Conservation (phyloP, 192 early-diverging fungal genomes). For the Hyaloraphidium curvatum region DNA sequence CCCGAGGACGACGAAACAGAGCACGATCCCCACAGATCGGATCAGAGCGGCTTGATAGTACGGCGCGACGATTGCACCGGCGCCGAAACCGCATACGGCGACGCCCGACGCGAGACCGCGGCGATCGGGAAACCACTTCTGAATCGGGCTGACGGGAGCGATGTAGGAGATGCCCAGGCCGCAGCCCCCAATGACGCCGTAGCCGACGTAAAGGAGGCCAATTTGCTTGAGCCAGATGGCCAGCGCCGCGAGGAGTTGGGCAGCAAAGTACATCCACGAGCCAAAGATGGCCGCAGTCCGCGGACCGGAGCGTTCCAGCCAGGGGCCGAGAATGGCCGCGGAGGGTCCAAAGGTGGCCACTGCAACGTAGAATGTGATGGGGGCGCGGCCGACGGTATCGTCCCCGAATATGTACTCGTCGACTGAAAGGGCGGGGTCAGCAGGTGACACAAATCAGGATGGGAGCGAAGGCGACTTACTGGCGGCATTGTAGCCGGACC, state of each 20-base stretch:
- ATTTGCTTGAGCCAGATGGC: conserved; percentile 33
- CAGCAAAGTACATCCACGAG: conserved; percentile 40
- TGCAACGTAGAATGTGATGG: conserved; percentile 56
- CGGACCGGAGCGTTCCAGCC: conserved; percentile 58
- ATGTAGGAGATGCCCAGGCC: conserved; percentile 41
- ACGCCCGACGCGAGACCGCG: conserved; percentile 55
- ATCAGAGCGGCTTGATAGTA: conserved; percentile 29
- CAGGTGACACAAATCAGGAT: no score
- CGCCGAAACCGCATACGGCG: conserved; percentile 61
- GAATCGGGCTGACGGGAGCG: conserved; percentile 49
- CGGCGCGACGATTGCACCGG: conserved; percentile 45
- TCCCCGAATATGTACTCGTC: conserved; percentile 4
- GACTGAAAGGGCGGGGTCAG: conserved; percentile 9
- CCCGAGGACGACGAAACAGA: conserved; percentile 43
- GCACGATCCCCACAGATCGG: conserved; percentile 26
- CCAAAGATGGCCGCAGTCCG: conserved; percentile 42
- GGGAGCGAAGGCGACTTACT: conserved; percentile 40
- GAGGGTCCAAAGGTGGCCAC: conserved; percentile 19
- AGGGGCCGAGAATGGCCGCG: conserved; percentile 45
- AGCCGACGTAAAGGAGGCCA: conserved; percentile 45
- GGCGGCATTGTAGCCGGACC: conserved; percentile 44
- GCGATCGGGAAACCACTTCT: conserved; percentile 59
- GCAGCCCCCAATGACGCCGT: conserved; percentile 47
- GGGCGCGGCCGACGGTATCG: conserved; percentile 23
- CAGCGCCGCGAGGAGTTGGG: conserved; percentile 43